Percentiles rank a stretch among this genome's conserved stretches.
Conservation (phyloP, 495 filamentous ascomycete species). For the Penicillium verhagenii region DNA sequence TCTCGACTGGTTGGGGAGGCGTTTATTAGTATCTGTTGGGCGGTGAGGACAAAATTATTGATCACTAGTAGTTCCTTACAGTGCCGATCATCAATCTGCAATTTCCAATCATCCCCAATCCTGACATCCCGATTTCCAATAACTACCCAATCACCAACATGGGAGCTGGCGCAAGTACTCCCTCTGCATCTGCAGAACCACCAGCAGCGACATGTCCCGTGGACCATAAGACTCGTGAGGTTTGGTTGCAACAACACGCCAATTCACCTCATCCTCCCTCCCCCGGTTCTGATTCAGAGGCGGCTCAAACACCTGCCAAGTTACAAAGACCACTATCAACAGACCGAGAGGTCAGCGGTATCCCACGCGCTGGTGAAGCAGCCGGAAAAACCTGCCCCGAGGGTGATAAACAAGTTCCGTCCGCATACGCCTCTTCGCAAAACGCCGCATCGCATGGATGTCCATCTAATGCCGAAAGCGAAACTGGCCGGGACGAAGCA, state of each 20-base stretch:
- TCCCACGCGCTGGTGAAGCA: constrained; percentile 63
- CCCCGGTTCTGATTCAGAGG: constrained; percentile 27
- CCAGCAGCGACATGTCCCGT: constrained; percentile 67
- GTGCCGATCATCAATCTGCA: constrained; percentile 18
- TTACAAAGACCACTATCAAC: constrained; percentile 46
- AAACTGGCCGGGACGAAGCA: constrained; percentile 61
- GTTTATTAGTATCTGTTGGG: constrained; percentile 15
- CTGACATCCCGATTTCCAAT: constrained; percentile 1
- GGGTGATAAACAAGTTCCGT: constrained; percentile 28
- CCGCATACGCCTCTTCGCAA: constrained; percentile 27
- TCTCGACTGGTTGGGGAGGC: background rate
- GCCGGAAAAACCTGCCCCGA: constrained; percentile 30
- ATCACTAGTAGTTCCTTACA: constrained; percentile 13
- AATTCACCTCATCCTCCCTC: constrained; percentile 32
- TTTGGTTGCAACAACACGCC: constrained; percentile 66
- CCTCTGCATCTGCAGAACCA: constrained; percentile 27
- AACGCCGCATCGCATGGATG: constrained; percentile 42
- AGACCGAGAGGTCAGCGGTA: constrained; percentile 76
- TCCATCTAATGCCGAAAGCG: constrained; percentile 68
- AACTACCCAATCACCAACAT: constrained; percentile 21
- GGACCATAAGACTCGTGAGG: constrained; percentile 78
- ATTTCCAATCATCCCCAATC: constrained; percentile 7
- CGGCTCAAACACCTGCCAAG: constrained; percentile 34
- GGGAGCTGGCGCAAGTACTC: constrained; percentile 45
- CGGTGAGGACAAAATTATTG: constrained; percentile 37